A percentile compares a stretch with the other conserved stretches of the same genome.
Evolutionary conservation across 352 stramenopile genomes (phyloP).

Genomic region (Ophiocytium majus): DNA sequence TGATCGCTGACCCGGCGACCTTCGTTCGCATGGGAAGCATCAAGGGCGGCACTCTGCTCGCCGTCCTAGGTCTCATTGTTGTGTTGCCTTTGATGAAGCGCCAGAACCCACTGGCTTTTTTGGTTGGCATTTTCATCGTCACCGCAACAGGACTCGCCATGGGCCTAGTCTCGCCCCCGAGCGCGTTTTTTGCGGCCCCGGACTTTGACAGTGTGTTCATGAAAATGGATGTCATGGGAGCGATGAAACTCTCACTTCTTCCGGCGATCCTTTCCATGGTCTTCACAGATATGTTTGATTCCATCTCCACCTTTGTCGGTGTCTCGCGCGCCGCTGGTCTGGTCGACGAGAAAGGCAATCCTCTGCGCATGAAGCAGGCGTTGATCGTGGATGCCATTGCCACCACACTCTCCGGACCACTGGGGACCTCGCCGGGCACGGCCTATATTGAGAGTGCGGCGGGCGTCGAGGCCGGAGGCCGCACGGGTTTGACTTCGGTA

Average conservation of each 20-base stretch:
- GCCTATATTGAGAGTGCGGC: constrained; percentile 66
- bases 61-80: background rate
- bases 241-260: too few species aligned
- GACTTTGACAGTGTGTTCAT: background rate
- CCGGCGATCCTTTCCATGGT: background rate
- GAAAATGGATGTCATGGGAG: background rate
- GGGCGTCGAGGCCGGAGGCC: constrained; percentile 63
- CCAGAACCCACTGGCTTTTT: too few species aligned
- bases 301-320: background rate
- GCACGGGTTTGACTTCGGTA: constrained; percentile 39
- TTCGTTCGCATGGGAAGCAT: constrained; percentile 55
- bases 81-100: too few species aligned
- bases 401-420: background rate
- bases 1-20: constrained; percentile 58
- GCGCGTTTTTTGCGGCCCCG: background rate
- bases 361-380: background rate
- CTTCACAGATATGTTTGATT: background rate
- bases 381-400: background rate
- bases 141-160: too few species aligned
- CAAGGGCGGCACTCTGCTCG: background rate
- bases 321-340: background rate
- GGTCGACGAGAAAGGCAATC: background rate
- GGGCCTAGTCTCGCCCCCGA: background rate
- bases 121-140: too few species aligned
- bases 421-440: constrained; percentile 60